Evolutionary conservation across 371 early-diverging fungal genomes (phyloP), one percentile per base, ranked within the genome.

Genomic region (Mortierella sp.): DNA sequence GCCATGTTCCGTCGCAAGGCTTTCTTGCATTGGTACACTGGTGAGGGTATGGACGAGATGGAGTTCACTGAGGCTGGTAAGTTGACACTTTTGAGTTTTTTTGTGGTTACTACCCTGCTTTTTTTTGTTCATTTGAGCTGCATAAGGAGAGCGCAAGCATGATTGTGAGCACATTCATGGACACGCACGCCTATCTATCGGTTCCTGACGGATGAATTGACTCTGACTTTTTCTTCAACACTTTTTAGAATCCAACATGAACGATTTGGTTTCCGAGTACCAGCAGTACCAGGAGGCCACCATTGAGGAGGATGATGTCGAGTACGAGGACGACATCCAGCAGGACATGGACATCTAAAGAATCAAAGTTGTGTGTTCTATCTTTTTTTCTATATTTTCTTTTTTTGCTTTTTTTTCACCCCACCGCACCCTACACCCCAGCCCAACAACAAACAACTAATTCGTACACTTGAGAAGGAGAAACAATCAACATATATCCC

Each of bases 1-100:
- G 93, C 94, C 82, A 97, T 98, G 98, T 98, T 97, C 92, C 93
- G 95, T 81, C 94, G 97, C 89, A 98, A 98, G 93, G 98, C 98
- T 88, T 98, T 97, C 94, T 92, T 98, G 91, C 98, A 98, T 92
- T 98, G 98, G 97, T 98, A 96, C 90, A 98, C 97, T 88, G 97
- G 96, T 78, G 98, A 98, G 89, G 98, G 98, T 82, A 98, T 98
- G 98, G 98, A 98, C 90, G 97, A 97, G 90, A 96, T 97, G 96
- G 98, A 98, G 89, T 98, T 98, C 91, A 95, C 96, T 78, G 98
- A 98, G 87, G 95, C 89, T 91, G 85, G 85, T 84, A 79, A 47
- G 85, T 58, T 38, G 5, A 3, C 42, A 38, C 73, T 28, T 74
- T 31, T n/a, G 42, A 38, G 42, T 28, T 14, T 75, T 47, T 65